A percentile compares a stretch with the other conserved stretches of the same genome.
Conservation (phyloP, 495 filamentous ascomycete genomes). For the Penicillium macrosclerotiorum region DNA sequence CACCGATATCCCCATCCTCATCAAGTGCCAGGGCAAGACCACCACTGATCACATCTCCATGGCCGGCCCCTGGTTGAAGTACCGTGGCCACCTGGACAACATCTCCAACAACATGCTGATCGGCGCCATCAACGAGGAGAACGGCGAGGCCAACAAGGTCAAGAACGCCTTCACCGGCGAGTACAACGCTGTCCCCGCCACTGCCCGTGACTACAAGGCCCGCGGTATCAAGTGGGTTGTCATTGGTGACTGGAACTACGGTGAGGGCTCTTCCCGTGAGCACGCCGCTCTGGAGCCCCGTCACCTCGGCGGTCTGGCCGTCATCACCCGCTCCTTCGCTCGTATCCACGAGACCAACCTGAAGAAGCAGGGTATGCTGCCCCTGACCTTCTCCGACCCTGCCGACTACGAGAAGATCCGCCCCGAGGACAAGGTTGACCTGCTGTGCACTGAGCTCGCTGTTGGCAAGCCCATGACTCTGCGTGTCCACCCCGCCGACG, state of each 20-base stretch:
- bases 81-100: slow-evolving; percentile 99
- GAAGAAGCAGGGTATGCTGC: slow-evolving; percentile 99
- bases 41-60: slow-evolving; percentile 99
- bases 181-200: slow-evolving; percentile 84
- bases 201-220: slow-evolving; percentile 97
- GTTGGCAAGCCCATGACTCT: slow-evolving; percentile 95
- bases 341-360: slow-evolving; percentile 99
- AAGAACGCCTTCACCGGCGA: slow-evolving; percentile 85
- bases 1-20: slow-evolving; percentile 83
- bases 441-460: slow-evolving; percentile 84
- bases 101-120: slow-evolving; percentile 99
- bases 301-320: slow-evolving; percentile 94
- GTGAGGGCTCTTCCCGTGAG: slow-evolving; percentile 95
- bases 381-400: slow-evolving; percentile 89
- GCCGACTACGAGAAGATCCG: slow-evolving; percentile 98
- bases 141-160: slow-evolving; percentile 97
- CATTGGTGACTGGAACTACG: slow-evolving; percentile 99
- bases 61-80: slow-evolving; percentile 99
- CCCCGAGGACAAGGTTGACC: slow-evolving; percentile 86
- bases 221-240: slow-evolving; percentile 96
- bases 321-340: slow-evolving; percentile 94
- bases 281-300: slow-evolving; percentile 97
- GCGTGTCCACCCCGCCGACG: slow-evolving; percentile 84
- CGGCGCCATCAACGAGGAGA: slow-evolving; percentile 91
- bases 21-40: slow-evolving; percentile 98